Conservation (phyloP, 371 early-diverging fungal species). For the Syncephalastrum contaminatum region DNA sequence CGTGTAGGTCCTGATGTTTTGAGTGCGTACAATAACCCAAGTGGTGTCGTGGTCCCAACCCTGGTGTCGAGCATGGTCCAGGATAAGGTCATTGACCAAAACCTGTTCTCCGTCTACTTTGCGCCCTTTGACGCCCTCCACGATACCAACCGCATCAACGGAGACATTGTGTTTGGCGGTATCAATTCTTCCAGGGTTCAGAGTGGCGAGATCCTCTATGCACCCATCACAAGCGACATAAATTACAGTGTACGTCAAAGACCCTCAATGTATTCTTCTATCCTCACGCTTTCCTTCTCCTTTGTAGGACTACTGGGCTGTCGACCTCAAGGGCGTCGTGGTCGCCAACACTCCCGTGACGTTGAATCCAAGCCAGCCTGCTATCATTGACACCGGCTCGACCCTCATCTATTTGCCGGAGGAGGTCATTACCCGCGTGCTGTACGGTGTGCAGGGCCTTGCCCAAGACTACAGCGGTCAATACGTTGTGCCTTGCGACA, state of each 20-base stretch:
- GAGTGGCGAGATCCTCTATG: constrained; percentile 23
- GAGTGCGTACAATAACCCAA: constrained; percentile 33
- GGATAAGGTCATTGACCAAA: constrained; percentile 25
- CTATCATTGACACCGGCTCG: constrained; percentile 43
- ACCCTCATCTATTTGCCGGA: constrained; percentile 37
- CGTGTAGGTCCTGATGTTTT: constrained; percentile 33
- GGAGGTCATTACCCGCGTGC: constrained; percentile 17
- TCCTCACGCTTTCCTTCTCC: background rate
- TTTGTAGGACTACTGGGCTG: constrained; percentile 46
- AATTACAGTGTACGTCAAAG: constrained; percentile 22
- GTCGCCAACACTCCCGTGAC: constrained; percentile 16
- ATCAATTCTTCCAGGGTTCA: constrained; percentile 23
- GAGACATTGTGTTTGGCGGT: constrained; percentile 45
- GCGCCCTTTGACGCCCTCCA: constrained; percentile 15
- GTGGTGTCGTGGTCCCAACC: constrained; percentile 28
- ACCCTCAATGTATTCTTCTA: background rate
- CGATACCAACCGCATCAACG: constrained; percentile 29
- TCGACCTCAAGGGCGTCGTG: constrained; percentile 29
- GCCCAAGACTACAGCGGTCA: constrained; percentile 24
- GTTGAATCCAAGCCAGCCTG: constrained; percentile 13
- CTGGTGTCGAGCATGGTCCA: constrained; percentile 35
- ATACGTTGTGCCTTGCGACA: constrained; percentile 36
- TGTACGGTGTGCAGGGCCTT: constrained; percentile 16
- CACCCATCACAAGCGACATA: constrained; percentile 18
- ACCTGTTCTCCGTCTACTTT: constrained; percentile 43